Evolutionary conservation across 805 yeast genomes (phyloP), one percentile per base, ranked within the genome.

Genomic region (Ascoidea rubescens): DNA sequence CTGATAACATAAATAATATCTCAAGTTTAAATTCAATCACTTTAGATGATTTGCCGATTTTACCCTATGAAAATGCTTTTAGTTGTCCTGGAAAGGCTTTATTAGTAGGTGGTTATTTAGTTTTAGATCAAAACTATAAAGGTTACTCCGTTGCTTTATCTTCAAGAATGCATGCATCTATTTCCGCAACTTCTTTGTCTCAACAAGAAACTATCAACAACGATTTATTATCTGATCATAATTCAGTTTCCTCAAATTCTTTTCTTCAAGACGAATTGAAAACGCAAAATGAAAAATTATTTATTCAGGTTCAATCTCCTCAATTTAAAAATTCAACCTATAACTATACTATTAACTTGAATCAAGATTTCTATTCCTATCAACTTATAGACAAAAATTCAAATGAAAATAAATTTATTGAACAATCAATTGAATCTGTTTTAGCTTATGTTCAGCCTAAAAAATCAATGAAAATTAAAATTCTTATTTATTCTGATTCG

Each of bases 21-120:
- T 21, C 28, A 21, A 21, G 28, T 21, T 21, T 21, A 21, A 21
- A 21, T 21, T 21, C 28, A 21, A 21, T 21, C 28, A 21, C 28
- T 21, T 21, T 21, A 21, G 28, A 21, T 21, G 28, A 21, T 21
- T 21, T 21, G 28, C 28, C 28, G 28, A 21, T 21, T 21, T 21
- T 21, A 21, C 28, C 28, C 28, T 21, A 21, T 4, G 14, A 37
- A 37, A 67, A 69, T 52, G 87, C 82, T 6, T 91, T 79, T 63
- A 85, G 96, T 62, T 95, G 98, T 0, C 97, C 99, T 0, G 97
- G 98, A 0, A 93, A 93, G 65, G 98, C 97, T 1, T 71, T 93
- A 31, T 60, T 93, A 10, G 96, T 93, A 0, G 99, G 99, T 17
- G 99, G 99, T 0, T 93, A 93, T 63, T 72, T 93, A 42, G 98